These are phyloP conservation scores for Haplosporangium sp. DNA, from an alignment of 371 early-diverging fungal species.

Conservation along the genomic window DNA sequence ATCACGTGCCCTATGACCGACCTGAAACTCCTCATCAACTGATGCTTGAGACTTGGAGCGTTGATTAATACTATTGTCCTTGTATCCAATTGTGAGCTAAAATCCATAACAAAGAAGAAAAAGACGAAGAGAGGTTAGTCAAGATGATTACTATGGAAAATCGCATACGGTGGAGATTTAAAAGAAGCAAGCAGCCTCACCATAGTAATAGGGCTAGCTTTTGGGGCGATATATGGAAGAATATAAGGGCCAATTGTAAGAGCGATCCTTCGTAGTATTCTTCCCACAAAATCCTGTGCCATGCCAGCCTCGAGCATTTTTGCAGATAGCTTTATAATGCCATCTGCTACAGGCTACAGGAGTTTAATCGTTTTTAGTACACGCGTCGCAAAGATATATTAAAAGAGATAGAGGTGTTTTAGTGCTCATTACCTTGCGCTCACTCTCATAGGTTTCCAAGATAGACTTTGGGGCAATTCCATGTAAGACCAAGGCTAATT, in stretches of 20 bases:
- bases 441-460: conserved; percentile 36
- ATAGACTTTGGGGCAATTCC: conserved; percentile 32
- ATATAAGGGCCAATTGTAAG: conserved; percentile 33
- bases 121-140: background rate
- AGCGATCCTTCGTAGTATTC: conserved; percentile 18
- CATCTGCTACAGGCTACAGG: conserved; percentile 41
- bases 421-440: conserved; percentile 33
- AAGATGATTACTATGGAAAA: background rate
- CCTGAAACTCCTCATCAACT: conserved; percentile 24
- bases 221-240: conserved; percentile 18
- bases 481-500: conserved; percentile 42
- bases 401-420: background rate
- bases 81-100: conserved; percentile 42
- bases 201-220: conserved; percentile 25
- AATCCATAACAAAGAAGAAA: background rate
- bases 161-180: background rate
- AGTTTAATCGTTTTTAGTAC: background rate
- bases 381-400: background rate
- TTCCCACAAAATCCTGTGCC: conserved; percentile 25
- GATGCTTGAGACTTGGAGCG: conserved; percentile 28
- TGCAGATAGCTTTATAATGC: conserved; percentile 30
- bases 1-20: conserved; percentile 41
- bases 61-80: conserved; percentile 41
- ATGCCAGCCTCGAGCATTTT: conserved; percentile 13
- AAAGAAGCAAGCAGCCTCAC: conserved; percentile 5